Evolutionary conservation across 768 basidiomycete species (phyloP).

Genomic region (Aureoboletus auriporus): DNA sequence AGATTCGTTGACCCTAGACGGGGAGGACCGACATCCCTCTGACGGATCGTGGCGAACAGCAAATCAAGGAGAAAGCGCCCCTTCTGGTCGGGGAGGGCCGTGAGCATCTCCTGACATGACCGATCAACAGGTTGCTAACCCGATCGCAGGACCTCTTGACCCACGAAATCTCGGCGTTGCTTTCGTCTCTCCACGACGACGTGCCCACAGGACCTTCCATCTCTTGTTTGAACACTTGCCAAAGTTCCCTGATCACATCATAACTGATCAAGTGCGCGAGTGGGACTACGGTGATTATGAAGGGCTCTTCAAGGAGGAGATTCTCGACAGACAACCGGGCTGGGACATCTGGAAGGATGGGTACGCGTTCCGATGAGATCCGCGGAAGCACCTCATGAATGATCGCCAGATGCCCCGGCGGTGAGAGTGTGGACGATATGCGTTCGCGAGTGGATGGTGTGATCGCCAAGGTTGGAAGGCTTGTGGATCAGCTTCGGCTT

Average conservation of each 20-base stretch:
- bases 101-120: conserved; percentile 36
- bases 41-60: conserved; percentile 68
- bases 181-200: conserved; percentile 81
- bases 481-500: background rate
- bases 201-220: conserved; percentile 85
- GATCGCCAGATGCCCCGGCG: conserved; percentile 70
- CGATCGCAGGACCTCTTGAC: conserved; percentile 62
- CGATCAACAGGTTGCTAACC: background rate
- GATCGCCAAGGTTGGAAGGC: conserved; percentile 56
- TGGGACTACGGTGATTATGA: conserved; percentile 96
- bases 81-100: conserved; percentile 74
- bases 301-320: conserved; percentile 77
- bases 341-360: conserved; percentile 91
- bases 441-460: conserved; percentile 69
- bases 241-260: conserved; percentile 45
- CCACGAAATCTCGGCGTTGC: conserved; percentile 71
- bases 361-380: conserved; percentile 33
- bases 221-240: conserved; percentile 60
- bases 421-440: conserved; percentile 84
- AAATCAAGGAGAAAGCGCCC: conserved; percentile 60
- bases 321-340: conserved; percentile 49
- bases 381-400: background rate
- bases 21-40: conserved; percentile 86
- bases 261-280: conserved; percentile 69
- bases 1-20: conserved; percentile 49